These are phyloP conservation scores for Citrus cavaleriei DNA, from an alignment of 345 rosid species.

Conservation along the genomic window DNA sequence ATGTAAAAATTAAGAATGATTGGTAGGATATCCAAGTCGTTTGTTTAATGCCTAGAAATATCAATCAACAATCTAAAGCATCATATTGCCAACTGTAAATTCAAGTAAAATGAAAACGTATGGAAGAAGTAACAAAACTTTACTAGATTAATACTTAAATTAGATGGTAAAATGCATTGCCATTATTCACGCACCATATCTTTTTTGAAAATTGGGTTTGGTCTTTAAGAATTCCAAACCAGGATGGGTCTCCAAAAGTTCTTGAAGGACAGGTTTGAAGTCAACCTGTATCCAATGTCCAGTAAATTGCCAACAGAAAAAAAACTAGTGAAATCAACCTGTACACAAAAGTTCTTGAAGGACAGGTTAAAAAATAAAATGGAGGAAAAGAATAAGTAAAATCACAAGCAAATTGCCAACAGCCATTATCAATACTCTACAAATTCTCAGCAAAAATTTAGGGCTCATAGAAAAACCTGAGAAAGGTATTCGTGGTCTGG, in stretches of 20 bases:
- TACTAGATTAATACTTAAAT: not conserved
- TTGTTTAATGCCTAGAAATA: not conserved
- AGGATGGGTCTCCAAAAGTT: slow-evolving; percentile 76
- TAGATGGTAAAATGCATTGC: not conserved
- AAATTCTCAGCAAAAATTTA: not conserved
- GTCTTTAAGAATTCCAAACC: slow-evolving; percentile 75
- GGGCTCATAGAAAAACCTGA: slow-evolving; percentile 43
- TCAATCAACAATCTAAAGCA: not conserved
- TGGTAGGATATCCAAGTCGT: not conserved
- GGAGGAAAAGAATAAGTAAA: not conserved
- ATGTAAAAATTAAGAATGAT: too few relatives aligned
- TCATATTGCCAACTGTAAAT: not conserved
- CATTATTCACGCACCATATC: slow-evolving; percentile 64
- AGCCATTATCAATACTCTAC: not conserved
- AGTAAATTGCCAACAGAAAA: not conserved
- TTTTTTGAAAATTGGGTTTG: slow-evolving; percentile 86
- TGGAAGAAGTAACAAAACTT: too few relatives aligned
- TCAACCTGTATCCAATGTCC: slow-evolving; percentile 54
- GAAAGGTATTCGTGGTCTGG: slow-evolving; percentile 63
- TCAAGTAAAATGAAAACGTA: too few relatives aligned
- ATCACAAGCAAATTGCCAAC: not conserved
- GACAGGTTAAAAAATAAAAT: not conserved
- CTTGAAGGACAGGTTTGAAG: slow-evolving; percentile 79
- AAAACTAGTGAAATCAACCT: not conserved
- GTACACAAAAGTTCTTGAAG: too few relatives aligned